A percentile compares a stretch with the other conserved stretches of the same genome.
These are phyloP conservation scores for Galerina marginata DNA, from an alignment of 768 basidiomycete genomes.

Conservation along the genomic window DNA sequence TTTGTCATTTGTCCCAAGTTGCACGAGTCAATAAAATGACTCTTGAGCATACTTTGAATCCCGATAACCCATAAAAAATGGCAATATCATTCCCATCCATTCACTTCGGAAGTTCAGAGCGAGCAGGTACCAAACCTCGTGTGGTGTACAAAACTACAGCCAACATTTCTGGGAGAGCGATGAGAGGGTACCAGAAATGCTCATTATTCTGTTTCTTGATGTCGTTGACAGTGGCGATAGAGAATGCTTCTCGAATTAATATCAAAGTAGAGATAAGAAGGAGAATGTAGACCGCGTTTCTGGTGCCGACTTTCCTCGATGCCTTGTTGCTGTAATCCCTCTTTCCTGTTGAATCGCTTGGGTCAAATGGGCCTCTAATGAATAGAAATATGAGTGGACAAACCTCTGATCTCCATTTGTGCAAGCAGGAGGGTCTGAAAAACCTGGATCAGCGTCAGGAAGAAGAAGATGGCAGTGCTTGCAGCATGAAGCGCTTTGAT, in stretches of 20 bases:
- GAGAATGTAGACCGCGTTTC: constrained; percentile 37
- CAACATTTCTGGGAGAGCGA: constrained; percentile 42
- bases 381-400: neutral
- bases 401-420: constrained; percentile 25
- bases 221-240: constrained; percentile 36
- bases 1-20: too few species aligned
- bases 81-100: too few species aligned
- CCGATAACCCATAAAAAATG: too few species aligned
- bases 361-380: neutral
- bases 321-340: neutral
- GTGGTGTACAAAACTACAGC: constrained; percentile 36
- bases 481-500: constrained; percentile 27
- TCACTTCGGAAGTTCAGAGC: too few species aligned
- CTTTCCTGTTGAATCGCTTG: neutral
- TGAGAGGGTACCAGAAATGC: constrained; percentile 44
- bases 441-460: constrained; percentile 38
- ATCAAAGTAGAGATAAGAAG: constrained; percentile 36
- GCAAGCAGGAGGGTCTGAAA: constrained; percentile 33
- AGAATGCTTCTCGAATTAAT: constrained; percentile 41
- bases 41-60: too few species aligned
- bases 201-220: constrained; percentile 33
- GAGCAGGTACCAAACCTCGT: constrained; percentile 37
- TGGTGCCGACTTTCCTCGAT: constrained; percentile 25
- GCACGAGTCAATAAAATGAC: too few species aligned
- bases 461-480: constrained; percentile 40